These are phyloP conservation scores for Pistacia atlantica DNA, from an alignment of 345 rosid species.

Conservation along the genomic window DNA sequence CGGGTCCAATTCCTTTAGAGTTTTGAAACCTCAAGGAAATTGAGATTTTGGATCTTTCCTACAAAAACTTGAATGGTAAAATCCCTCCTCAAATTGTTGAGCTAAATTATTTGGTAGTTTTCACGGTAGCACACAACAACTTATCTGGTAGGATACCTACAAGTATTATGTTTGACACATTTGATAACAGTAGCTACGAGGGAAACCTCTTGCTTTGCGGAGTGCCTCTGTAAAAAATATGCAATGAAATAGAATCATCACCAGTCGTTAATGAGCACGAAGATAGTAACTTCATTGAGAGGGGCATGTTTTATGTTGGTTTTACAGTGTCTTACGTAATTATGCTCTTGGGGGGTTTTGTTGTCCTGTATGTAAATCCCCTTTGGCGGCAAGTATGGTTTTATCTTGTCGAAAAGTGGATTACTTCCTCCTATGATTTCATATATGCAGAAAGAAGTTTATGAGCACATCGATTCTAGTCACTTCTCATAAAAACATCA, in stretches of 20 bases:
- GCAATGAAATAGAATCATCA: background rate
- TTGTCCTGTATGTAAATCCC: too few species aligned
- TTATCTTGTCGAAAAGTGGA: too few species aligned
- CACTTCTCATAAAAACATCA: too few species aligned
- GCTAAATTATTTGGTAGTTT: background rate
- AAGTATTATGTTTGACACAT: constrained; percentile 1
- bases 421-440: too few species aligned
- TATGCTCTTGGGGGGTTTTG: too few species aligned
- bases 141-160: background rate
- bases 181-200: background rate
- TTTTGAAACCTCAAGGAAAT: background rate
- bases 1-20: too few species aligned
- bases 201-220: constrained; percentile 8
- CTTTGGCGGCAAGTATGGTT: too few species aligned
- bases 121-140: constrained; percentile 11
- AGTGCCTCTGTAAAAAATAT: background rate
- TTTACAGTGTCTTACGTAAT: too few species aligned
- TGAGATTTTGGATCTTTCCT: background rate
- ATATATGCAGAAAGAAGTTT: too few species aligned
- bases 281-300: background rate
- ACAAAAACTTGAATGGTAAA: background rate
- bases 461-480: too few species aligned
- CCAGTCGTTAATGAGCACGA: background rate
- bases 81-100: background rate
- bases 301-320: too few species aligned